These are phyloP conservation scores for Colletotrichum higginsianum DNA, from an alignment of 2,329 filamentous ascomycete genomes.

Conservation along the genomic window DNA sequence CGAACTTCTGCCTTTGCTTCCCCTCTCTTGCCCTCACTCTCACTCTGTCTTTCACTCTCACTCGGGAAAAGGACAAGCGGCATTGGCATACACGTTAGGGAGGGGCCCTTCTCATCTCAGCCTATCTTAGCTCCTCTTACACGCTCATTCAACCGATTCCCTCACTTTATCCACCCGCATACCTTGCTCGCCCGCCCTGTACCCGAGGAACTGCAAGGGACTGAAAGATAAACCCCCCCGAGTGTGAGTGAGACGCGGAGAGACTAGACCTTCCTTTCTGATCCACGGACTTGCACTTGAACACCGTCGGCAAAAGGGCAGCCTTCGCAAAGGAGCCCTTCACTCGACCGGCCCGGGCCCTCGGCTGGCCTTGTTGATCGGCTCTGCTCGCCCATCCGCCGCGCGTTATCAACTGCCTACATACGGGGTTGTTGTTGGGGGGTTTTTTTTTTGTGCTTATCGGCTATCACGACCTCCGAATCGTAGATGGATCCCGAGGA, in stretches of 20 bases:
- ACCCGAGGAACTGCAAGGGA: conserved; percentile 24
- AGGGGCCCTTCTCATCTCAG: not conserved
- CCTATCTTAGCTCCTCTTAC: conserved; percentile 37
- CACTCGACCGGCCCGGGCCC: conserved; percentile 35
- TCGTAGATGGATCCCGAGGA: conserved; percentile 39
- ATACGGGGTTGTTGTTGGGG: too few relatives aligned
- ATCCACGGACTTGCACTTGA: conserved; percentile 3
- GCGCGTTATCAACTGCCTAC: not conserved
- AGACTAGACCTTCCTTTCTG: conserved; percentile 15
- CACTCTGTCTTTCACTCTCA: too few relatives aligned
- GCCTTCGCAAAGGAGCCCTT: not conserved
- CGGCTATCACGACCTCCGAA: conserved; percentile 29
- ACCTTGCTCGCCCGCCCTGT: conserved; percentile 24
- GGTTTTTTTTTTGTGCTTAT: conserved; percentile 14
- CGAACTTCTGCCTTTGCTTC: conserved; percentile 35
- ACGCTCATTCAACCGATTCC: conserved; percentile 11
- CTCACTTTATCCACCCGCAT: conserved; percentile 34
- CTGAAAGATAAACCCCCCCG: too few relatives aligned
- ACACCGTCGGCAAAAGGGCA: not conserved
- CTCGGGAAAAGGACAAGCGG: conserved; percentile 10
- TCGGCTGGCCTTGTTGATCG: conserved; percentile 31
- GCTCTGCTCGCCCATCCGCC: conserved; percentile 16
- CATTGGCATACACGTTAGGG: not conserved
- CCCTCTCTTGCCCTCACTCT: not conserved
- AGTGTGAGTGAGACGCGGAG: not conserved